phyloP scores from a whole-genome alignment of 176 grass and related monocot species.

The Musa schizocarpa region DNA sequence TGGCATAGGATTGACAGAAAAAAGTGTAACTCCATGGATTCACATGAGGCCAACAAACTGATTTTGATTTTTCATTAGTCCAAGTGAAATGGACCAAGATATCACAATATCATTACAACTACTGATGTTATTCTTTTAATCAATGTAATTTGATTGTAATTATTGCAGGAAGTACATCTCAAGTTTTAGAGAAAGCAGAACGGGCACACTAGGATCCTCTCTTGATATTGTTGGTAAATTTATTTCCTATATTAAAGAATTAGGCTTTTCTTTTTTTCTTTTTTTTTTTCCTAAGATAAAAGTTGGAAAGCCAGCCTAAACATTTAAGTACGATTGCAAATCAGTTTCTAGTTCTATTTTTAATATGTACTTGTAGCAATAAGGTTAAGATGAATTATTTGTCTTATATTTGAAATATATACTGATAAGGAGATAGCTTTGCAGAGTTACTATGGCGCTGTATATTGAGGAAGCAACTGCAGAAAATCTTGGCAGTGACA shows the following conservation, averaged over 20 bases:
- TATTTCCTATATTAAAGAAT: conserved; percentile 1
- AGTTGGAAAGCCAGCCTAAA: too few species aligned
- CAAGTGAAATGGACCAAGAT: not conserved
- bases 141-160: conserved; percentile 1
- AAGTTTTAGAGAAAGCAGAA: conserved; percentile 67
- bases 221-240: conserved; percentile 69
- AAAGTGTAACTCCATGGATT: not conserved
- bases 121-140: not conserved
- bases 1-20: not conserved
- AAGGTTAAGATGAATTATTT: too few species aligned
- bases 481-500: conserved; percentile 66
- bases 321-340: not conserved
- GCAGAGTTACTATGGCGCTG: conserved; percentile 90
- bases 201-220: conserved; percentile 52
- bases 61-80: not conserved
- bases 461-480: conserved; percentile 89
- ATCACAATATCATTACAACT: not conserved
- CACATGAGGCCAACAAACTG: not conserved
- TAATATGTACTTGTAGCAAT: too few species aligned
- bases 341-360: not conserved
- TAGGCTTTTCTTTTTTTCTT: not conserved
- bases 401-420: not conserved
- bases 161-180: conserved; percentile 72
- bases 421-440: conserved; percentile 18
- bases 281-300: not conserved